These are phyloP conservation scores for Camillea tinctor DNA, from an alignment of 2,329 filamentous ascomycete species.

Conservation along the genomic window DNA sequence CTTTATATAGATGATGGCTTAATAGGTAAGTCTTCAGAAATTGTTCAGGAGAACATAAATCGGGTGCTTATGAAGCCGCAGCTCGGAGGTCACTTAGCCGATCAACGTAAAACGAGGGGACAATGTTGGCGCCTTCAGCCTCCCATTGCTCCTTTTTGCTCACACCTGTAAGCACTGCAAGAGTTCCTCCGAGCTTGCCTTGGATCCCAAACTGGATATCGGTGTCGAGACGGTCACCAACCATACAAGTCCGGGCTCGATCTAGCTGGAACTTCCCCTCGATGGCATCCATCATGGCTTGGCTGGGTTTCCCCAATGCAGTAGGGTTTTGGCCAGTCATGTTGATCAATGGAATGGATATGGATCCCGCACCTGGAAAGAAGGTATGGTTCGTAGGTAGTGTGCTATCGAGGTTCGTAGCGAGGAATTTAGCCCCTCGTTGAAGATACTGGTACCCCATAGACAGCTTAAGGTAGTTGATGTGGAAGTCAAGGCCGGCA, in stretches of 20 bases:
- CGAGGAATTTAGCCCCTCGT: conserved; percentile 80
- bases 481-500: conserved; percentile 86
- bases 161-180: conserved; percentile 90
- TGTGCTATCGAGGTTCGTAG: conserved; percentile 90
- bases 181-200: conserved; percentile 83
- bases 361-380: conserved; percentile 88
- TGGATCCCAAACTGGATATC: conserved; percentile 96
- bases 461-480: conserved; percentile 91
- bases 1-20: not conserved
- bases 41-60: not conserved
- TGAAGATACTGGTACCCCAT: conserved; percentile 83
- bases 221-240: conserved; percentile 90
- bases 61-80: conserved; percentile 15
- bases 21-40: not conserved
- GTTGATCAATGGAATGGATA: conserved; percentile 73
- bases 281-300: conserved; percentile 99
- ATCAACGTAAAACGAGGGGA: conserved; percentile 83
- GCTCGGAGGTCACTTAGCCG: conserved; percentile 72
- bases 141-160: conserved; percentile 81
- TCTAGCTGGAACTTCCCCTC: conserved; percentile 94
- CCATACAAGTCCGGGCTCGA: conserved; percentile 84
- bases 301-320: conserved; percentile 88
- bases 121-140: conserved; percentile 62
- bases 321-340: conserved; percentile 69
- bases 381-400: conserved; percentile 78